phyloP scores from a whole-genome alignment of 2,329 filamentous ascomycete species.

The Aspergillus latus region DNA sequence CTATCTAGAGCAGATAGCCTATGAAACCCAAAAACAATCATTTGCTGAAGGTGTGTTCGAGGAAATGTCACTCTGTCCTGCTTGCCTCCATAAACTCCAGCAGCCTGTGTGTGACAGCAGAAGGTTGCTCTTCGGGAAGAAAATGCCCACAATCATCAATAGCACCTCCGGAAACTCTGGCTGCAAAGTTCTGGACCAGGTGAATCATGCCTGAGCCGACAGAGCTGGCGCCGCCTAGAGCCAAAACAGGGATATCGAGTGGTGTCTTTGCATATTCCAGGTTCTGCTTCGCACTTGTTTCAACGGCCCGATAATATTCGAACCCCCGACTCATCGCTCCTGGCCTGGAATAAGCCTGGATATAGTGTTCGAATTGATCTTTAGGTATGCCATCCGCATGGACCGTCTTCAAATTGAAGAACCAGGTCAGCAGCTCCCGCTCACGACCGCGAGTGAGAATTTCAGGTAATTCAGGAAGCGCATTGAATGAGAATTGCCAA shows the following conservation, averaged over 20 bases:
- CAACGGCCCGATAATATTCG: constrained; percentile 28
- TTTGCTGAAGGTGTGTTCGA: neutral
- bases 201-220: neutral
- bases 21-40: too few relatives aligned
- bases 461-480: constrained; percentile 28
- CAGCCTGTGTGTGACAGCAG: constrained; percentile 17
- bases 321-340: constrained; percentile 29
- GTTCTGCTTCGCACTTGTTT: constrained; percentile 25
- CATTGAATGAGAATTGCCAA: constrained; percentile 31
- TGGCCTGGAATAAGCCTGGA: constrained; percentile 22
- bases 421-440: constrained; percentile 1
- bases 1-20: too few relatives aligned
- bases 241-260: constrained; percentile 23
- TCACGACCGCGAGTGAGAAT: constrained; percentile 24
- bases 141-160: constrained; percentile 29
- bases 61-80: constrained; percentile 1
- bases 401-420: neutral
- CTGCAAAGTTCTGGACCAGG: constrained; percentile 20
- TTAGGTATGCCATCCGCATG: neutral
- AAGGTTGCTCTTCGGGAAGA: constrained; percentile 28
- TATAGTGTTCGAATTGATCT: constrained; percentile 23
- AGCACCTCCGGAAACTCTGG: constrained; percentile 21
- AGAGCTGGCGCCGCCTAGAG: constrained; percentile 18
- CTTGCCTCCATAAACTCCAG: constrained; percentile 17
- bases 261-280: constrained; percentile 20